Evolutionary conservation across 140 eudicot species (phyloP).

Genomic region (Senecio squalidus): DNA sequence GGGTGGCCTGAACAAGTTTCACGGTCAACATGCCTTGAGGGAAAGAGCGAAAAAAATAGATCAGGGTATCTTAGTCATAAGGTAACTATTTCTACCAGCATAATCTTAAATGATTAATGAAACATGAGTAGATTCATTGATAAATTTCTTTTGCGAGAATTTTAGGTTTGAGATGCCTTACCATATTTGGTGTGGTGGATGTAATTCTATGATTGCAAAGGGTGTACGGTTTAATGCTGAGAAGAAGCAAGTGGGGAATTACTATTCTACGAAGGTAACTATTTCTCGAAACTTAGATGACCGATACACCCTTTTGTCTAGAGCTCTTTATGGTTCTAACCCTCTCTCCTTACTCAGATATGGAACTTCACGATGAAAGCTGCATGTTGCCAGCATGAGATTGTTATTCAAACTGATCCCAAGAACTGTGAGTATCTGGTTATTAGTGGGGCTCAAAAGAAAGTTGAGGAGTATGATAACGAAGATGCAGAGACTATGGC

Average conservation of each 20-base stretch:
- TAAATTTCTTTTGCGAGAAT: background rate
- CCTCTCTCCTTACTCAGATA: slow-evolving; percentile 45
- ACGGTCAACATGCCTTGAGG: slow-evolving; percentile 86
- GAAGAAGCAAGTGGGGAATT: slow-evolving; percentile 96
- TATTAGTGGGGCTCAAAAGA: slow-evolving; percentile 71
- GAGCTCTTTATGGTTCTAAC: slow-evolving; percentile 7
- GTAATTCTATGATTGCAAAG: slow-evolving; percentile 91
- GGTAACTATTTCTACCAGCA: slow-evolving; percentile 35
- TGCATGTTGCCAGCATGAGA: slow-evolving; percentile 81
- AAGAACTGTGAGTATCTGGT: slow-evolving; percentile 70
- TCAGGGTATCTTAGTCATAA: slow-evolving; percentile 86
- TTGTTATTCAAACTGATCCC: slow-evolving; percentile 91
- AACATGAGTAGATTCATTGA: too few species aligned
- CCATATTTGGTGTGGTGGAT: slow-evolving; percentile 94
- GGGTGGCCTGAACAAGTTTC: slow-evolving; percentile 92
- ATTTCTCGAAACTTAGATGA: background rate
- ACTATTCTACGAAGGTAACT: slow-evolving; percentile 86
- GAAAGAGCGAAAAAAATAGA: slow-evolving; percentile 53
- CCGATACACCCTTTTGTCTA: background rate
- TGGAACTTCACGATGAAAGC: slow-evolving; percentile 92
- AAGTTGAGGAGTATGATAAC: slow-evolving; percentile 68
- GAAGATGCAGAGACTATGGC: slow-evolving; percentile 84
- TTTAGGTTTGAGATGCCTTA: slow-evolving; percentile 89
- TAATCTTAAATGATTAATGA: background rate
- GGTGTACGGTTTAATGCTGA: slow-evolving; percentile 97